A percentile compares a stretch with the other conserved stretches of the same genome.
phyloP scores from a whole-genome alignment of 495 filamentous ascomycete genomes.

The Polyplosphaeria fusca region DNA sequence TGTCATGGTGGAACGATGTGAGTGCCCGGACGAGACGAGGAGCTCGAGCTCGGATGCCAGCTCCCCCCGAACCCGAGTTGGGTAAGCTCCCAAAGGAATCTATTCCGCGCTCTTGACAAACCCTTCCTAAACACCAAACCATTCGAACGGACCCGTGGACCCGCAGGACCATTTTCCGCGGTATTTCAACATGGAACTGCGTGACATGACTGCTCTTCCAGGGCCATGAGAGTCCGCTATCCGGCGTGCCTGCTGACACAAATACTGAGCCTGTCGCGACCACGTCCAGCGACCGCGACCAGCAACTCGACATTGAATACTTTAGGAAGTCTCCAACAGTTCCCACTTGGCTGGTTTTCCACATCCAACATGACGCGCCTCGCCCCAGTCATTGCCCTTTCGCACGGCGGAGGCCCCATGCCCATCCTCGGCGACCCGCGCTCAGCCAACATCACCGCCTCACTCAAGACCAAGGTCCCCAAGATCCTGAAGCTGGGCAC shows the following conservation, averaged over 20 bases:
- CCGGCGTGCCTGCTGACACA: background rate
- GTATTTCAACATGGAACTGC: constrained; percentile 5
- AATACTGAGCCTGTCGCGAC: background rate
- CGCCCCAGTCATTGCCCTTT: constrained; percentile 44
- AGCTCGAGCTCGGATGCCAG: no score
- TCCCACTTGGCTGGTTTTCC: background rate
- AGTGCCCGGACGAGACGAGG: no score
- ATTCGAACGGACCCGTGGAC: background rate
- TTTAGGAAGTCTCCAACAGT: constrained; percentile 9
- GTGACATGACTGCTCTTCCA: background rate
- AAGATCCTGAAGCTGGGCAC: constrained; percentile 42
- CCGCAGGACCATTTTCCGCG: background rate
- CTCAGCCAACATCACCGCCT: constrained; percentile 38
- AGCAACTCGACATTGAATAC: constrained; percentile 14
- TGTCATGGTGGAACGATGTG: no score
- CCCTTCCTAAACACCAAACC: background rate
- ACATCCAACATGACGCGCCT: constrained; percentile 22
- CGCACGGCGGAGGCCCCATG: constrained; percentile 47
- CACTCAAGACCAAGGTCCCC: constrained; percentile 40
- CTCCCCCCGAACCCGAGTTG: no score
- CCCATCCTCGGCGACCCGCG: constrained; percentile 43
- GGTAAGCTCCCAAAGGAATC: background rate
- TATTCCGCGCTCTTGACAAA: background rate
- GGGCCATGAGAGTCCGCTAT: constrained; percentile 14
- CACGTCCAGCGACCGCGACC: background rate